Base-by-base conservation (phyloP, 257 asterid species). In the Solanum arcanum region DNA sequence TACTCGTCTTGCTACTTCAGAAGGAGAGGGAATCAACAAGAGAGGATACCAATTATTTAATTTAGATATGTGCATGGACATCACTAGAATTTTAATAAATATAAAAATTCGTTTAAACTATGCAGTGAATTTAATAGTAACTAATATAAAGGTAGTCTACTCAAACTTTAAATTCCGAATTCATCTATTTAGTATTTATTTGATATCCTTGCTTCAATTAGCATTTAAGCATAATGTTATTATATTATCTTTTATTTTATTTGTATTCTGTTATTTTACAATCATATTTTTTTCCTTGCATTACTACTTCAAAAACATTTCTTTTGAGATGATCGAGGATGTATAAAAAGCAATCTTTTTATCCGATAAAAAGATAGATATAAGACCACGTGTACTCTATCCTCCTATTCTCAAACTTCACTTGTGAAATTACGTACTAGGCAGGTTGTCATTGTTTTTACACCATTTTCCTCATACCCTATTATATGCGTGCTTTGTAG, bases 331-430 rank as follows among this genome's bases (percentile, higher is more conserved):
- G 4, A 52, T 56, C 5, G 9, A 64, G 9, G 2, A 64, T 64
- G 1, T 64, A 12, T n/a, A 2, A 5, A 14, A 64, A n/a, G 16
- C 6, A 62, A 64, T 31, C 8, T 62, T 0, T n/a, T 3, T 64
- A 64, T 0, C 4, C 0, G 5, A 56, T 4, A 64, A 2, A n/a
- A 64, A 64, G 9, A n/a, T 11, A 62, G 9, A 3, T 0, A 64
- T 11, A 64, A 64, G 3, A 2, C 0, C 33, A 2, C 3, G 4
- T 11, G 14, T 0, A 62, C 10, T 2, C 11, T 60, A 60, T 18
- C 64, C n/a, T 52, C 1, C 2, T 1, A 60, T 23, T 1, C 2
- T 23, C 7, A 11, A 23, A 23, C 6, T 1, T 4, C 7, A 62
- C 4, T 5, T n/a, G 15, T 62, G 0, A 5, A n/a, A 62, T 1